phyloP scores from a whole-genome alignment of 2,329 filamentous ascomycete genomes.

The Phaeoacremonium minimum region DNA sequence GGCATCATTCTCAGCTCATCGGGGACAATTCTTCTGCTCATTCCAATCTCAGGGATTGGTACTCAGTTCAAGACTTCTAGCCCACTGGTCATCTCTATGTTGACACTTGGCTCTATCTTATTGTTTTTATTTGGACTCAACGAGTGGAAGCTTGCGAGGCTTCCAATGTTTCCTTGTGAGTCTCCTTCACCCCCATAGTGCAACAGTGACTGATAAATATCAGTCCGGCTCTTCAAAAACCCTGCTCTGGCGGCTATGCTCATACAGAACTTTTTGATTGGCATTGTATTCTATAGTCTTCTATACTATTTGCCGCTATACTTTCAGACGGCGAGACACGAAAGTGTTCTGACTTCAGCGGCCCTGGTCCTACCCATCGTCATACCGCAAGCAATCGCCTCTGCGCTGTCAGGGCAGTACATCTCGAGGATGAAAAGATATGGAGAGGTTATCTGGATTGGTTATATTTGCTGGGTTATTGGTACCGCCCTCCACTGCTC shows the following conservation, averaged over 20 bases:
- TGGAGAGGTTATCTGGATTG: slow-evolving; percentile 43
- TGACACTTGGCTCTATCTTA: slow-evolving; percentile 40
- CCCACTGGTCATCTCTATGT: slow-evolving; percentile 52
- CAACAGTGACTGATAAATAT: neutral
- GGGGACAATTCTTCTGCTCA: slow-evolving; percentile 50
- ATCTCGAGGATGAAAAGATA: slow-evolving; percentile 47
- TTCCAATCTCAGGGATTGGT: slow-evolving; percentile 52
- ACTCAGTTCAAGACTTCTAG: slow-evolving; percentile 48
- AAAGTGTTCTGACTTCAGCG: slow-evolving; percentile 33
- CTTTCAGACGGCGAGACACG: slow-evolving; percentile 41
- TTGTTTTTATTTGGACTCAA: slow-evolving; percentile 42
- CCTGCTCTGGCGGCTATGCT: slow-evolving; percentile 43
- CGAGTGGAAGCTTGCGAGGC: slow-evolving; percentile 46
- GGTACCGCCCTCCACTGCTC: slow-evolving; percentile 24
- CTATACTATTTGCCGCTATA: slow-evolving; percentile 53
- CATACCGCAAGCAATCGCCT: slow-evolving; percentile 33
- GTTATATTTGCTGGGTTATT: slow-evolving; percentile 15
- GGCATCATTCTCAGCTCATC: slow-evolving; percentile 50
- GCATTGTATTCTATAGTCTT: slow-evolving; percentile 46
- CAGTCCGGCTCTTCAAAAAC: slow-evolving; percentile 42
- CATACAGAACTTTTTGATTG: slow-evolving; percentile 49
- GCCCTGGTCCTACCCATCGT: slow-evolving; percentile 43
- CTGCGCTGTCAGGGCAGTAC: slow-evolving; percentile 42
- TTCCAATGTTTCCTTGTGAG: slow-evolving; percentile 49
- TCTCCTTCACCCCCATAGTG: neutral